Evolutionary conservation across 2,329 filamentous ascomycete species (phyloP), one percentile per base, ranked within the genome.

Genomic region (Fusarium sp.): DNA sequence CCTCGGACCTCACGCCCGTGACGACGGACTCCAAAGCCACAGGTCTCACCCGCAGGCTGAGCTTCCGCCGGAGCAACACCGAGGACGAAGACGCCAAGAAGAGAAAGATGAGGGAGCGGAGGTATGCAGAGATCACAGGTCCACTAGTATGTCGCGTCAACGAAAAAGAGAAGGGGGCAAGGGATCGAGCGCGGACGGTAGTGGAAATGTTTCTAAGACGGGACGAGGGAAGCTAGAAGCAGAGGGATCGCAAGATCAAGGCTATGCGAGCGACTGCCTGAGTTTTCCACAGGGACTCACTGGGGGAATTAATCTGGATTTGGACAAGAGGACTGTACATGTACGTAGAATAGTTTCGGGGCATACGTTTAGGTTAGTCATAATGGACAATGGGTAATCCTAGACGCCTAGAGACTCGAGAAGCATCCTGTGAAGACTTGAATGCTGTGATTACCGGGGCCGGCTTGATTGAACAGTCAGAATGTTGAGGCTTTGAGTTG

Each of bases 51-150:
- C 82, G 84, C 15, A 84, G 85, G 23, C 73, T 89, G 9, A 86
- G 82, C 44, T 84, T 88, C 67, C 79, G 83, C 28, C 75, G 80
- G 4, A 79, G 73, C 16, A 73, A 68, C 13, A 56, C 65, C 51
- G 72, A 78, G 48, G 73, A 74, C 6, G 76, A 81, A 57, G 54
- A 76, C 66, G 59, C 60, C 13, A 78, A 66, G 72, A 87, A 86
- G 68, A 84, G 90, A 58, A 83, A 88, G 65, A 83, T 85, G 2
- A 86, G 91, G 55, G 89, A 92, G 79, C 86, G 81, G 61, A 86
- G 85, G 39, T 88, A 91, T 40, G 90, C 92, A 0, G 87, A 89
- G 52, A 80, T 94, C 0, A 91, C 96, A 70, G 88, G 89, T 1
- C 82, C 83, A 1, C 83, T 89, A 0, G 83, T 94, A 12, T 91